phyloP scores from a whole-genome alignment of 1,284 basidiomycete species.

The Pseudozyma hubeiensis region DNA sequence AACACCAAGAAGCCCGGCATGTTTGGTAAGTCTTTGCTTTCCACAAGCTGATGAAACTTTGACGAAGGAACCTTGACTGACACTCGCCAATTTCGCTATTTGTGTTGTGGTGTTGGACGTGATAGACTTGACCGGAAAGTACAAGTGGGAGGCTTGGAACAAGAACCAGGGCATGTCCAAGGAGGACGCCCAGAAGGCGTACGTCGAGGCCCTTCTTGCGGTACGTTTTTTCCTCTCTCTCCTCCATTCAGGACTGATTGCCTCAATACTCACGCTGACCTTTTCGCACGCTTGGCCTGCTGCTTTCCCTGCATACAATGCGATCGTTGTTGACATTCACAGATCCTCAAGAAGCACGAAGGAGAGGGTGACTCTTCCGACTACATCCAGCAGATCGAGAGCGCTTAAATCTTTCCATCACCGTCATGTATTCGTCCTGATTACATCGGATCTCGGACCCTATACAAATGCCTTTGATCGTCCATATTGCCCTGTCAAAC shows the following conservation, averaged over 20 bases:
- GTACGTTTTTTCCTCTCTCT: constrained; percentile 22
- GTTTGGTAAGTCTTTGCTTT: constrained; percentile 51
- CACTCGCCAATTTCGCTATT: not conserved
- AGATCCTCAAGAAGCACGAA: constrained; percentile 60
- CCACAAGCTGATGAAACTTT: not conserved
- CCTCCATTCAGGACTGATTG: not conserved
- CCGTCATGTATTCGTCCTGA: not conserved
- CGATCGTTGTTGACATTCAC: not conserved
- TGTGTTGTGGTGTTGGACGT: not conserved
- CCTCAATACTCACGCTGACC: too few species aligned
- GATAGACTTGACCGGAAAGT: constrained; percentile 64
- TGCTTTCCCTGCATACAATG: too few species aligned
- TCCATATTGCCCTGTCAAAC: too few species aligned
- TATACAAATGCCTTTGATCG: too few species aligned
- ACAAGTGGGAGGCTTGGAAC: constrained; percentile 68
- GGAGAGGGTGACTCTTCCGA: constrained; percentile 57
- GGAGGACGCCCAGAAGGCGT: constrained; percentile 62
- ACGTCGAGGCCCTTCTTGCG: constrained; percentile 57
- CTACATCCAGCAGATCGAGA: constrained; percentile 57
- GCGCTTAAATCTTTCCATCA: constrained; percentile 27
- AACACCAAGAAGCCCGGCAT: constrained; percentile 67
- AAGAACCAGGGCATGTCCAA: constrained; percentile 57
- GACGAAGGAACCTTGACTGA: too few species aligned
- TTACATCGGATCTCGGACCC: too few species aligned
- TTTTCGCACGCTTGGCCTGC: not conserved